Percentiles rank a stretch among this genome's conserved stretches.
These are phyloP conservation scores for Fusarium oligoseptatum DNA, from an alignment of 2,329 filamentous ascomycete genomes.

Conservation along the genomic window DNA sequence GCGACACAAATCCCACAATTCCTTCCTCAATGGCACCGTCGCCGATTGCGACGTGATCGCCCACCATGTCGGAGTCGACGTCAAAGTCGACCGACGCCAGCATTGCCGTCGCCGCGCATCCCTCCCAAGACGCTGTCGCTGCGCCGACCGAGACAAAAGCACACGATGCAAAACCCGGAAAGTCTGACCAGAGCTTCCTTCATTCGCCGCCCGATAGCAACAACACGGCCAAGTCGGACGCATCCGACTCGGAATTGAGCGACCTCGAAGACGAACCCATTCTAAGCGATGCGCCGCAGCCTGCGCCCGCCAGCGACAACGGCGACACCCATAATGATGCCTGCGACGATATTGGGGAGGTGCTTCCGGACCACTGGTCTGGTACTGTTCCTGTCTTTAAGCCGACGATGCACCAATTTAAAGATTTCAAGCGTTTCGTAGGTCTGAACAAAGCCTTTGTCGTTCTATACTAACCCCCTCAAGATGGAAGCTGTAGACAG, in stretches of 20 bases:
- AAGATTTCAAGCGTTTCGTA: constrained; percentile 92
- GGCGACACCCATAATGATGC: constrained; percentile 53
- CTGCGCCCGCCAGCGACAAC: constrained; percentile 41
- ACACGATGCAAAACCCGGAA: constrained; percentile 52
- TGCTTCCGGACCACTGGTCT: constrained; percentile 89
- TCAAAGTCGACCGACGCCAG: constrained; percentile 64
- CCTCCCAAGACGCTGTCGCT: constrained; percentile 42
- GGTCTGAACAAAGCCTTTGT: neutral
- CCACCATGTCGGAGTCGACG: constrained; percentile 59
- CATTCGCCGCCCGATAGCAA: constrained; percentile 76
- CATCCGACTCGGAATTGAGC: constrained; percentile 75
- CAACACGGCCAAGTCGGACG: constrained; percentile 69
- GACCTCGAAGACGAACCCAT: constrained; percentile 71
- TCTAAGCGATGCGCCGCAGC: constrained; percentile 50
- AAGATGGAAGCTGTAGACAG: constrained; percentile 86
- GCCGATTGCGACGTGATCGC: constrained; percentile 54
- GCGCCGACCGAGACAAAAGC: constrained; percentile 44
- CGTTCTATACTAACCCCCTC: constrained; percentile 45
- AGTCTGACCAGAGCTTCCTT: constrained; percentile 60
- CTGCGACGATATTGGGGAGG: constrained; percentile 77
- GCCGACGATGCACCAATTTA: constrained; percentile 95
- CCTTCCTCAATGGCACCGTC: constrained; percentile 52
- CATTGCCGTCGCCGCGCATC: constrained; percentile 64
- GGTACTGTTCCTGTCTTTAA: constrained; percentile 94
- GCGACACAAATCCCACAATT: constrained; percentile 26